A percentile compares a stretch with the other conserved stretches of the same genome.
These are phyloP conservation scores for Monilinia aucupariae DNA, from an alignment of 2,329 filamentous ascomycete genomes.

Conservation along the genomic window DNA sequence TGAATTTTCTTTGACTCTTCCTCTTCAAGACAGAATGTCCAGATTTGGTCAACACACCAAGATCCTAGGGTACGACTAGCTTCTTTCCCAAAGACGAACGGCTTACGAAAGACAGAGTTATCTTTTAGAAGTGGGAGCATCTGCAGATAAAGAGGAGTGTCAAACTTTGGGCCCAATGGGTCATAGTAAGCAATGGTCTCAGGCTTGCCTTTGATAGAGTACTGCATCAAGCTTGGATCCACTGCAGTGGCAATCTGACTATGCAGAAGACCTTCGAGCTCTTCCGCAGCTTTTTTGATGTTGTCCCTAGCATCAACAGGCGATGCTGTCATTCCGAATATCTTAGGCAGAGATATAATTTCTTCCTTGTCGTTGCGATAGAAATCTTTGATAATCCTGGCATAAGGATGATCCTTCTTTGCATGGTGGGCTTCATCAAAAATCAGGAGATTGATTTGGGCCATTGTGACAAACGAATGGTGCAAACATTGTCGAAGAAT, in stretches of 20 bases:
- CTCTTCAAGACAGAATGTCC: constrained; percentile 64
- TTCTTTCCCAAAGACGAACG: constrained; percentile 46
- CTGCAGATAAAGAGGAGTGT: constrained; percentile 58
- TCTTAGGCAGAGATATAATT: constrained; percentile 54
- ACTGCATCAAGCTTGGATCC: constrained; percentile 53
- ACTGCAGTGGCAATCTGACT: constrained; percentile 76
- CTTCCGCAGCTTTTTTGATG: constrained; percentile 61
- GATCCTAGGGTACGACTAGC: constrained; percentile 64
- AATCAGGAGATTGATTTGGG: constrained; percentile 80
- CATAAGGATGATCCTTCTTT: constrained; percentile 90
- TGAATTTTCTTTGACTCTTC: constrained; percentile 57
- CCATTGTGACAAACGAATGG: constrained; percentile 73
- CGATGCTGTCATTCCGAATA: constrained; percentile 96
- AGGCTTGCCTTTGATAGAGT: constrained; percentile 55
- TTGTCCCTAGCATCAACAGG: constrained; percentile 81
- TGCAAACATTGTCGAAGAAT: constrained; percentile 74
- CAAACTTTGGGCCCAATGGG: constrained; percentile 44
- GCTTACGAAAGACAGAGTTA: constrained; percentile 41
- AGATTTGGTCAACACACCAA: constrained; percentile 82
- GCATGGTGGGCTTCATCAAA: constrained; percentile 97
- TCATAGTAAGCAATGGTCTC: constrained; percentile 52
- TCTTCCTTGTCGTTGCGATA: constrained; percentile 50
- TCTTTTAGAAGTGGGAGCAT: constrained; percentile 48
- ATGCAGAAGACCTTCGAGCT: constrained; percentile 72
- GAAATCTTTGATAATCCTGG: constrained; percentile 82